A percentile compares a stretch with the other conserved stretches of the same genome.
Conservation (phyloP, 306 rosid genomes). For the Albizia julibrissin region DNA sequence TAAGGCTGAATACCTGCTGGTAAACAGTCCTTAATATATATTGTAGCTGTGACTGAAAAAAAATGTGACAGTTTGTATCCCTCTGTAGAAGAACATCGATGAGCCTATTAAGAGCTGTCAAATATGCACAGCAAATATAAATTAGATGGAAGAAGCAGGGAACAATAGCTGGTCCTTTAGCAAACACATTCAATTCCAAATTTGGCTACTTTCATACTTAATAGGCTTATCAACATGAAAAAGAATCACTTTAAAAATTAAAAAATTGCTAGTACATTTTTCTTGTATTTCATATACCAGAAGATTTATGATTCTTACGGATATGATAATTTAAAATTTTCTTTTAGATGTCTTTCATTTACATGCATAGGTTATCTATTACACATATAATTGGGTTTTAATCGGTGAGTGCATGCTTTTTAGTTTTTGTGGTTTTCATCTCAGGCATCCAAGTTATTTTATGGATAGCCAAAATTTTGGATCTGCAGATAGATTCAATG, state of each 20-base stretch:
- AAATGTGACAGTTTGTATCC: slow-evolving; percentile 47
- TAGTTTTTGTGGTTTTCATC: too few species aligned
- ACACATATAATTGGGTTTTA: background rate
- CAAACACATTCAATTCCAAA: too few species aligned
- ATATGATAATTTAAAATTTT: background rate
- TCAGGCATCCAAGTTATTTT: too few species aligned
- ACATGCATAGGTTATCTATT: background rate
- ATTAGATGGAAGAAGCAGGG: background rate
- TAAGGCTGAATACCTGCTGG: slow-evolving; percentile 80
- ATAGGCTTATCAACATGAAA: background rate
- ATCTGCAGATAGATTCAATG: too few species aligned
- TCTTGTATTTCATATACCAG: background rate
- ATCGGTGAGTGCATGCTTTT: too few species aligned
- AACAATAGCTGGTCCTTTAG: background rate
- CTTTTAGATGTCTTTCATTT: background rate
- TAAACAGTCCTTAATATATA: slow-evolving; percentile 32
- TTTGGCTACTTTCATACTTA: background rate
- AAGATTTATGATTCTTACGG: background rate
- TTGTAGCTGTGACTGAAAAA: slow-evolving; percentile 8
- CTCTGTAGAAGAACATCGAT: slow-evolving; percentile 83
- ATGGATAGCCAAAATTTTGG: too few species aligned
- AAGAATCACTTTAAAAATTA: background rate
- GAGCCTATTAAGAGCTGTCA: slow-evolving; percentile 51
- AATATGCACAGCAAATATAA: background rate
- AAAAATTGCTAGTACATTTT: background rate